A percentile compares a stretch with the other conserved stretches of the same genome.
Conservation (phyloP, 2,329 filamentous ascomycete genomes). For the Apiospora arundinis region DNA sequence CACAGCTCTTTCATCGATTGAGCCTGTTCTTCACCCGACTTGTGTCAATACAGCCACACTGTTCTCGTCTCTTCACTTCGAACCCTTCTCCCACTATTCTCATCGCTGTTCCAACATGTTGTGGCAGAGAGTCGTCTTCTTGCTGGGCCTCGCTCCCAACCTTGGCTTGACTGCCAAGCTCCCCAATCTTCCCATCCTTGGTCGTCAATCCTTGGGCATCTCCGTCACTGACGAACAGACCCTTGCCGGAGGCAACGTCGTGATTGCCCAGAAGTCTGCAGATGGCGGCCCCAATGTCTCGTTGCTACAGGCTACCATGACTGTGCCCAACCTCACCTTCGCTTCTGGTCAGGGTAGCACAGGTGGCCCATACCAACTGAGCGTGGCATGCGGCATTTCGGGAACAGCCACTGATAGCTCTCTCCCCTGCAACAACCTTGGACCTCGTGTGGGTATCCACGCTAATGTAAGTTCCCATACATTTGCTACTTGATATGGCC, state of each 20-base stretch:
- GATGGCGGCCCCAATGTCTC: not conserved
- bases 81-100: not conserved
- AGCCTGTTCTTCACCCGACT: not conserved
- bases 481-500: not conserved
- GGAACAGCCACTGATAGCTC: not conserved
- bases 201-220: not conserved
- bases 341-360: not conserved
- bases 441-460: not conserved
- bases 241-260: not conserved
- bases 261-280: not conserved
- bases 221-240: not conserved
- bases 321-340: conserved; percentile 11
- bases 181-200: not conserved
- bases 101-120: not conserved
- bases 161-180: not conserved
- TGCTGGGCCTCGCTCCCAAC: not conserved
- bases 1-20: not conserved
- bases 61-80: too few species aligned
- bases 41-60: not conserved
- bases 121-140: not conserved
- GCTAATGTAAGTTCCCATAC: not conserved
- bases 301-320: not conserved
- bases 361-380: not conserved
- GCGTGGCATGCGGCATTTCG: not conserved
- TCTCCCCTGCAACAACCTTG: not conserved